Base-by-base conservation (phyloP, 75 land plant species). In the Sequoia sempervirens region DNA sequence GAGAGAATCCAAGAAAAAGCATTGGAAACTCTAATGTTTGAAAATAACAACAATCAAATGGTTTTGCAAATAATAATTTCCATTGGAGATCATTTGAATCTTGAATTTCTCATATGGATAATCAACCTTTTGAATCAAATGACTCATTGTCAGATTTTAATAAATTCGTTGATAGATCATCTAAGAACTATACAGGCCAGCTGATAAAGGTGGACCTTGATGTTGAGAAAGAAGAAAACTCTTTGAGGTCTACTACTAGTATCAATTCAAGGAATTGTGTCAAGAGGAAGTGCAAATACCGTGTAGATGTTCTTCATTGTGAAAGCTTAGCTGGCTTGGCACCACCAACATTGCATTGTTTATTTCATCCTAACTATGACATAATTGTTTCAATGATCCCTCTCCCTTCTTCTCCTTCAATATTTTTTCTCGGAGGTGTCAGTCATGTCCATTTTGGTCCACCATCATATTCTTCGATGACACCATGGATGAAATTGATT, bases 401-500 rank as follows among this genome's bases (percentile, higher is more conserved):
- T 73, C 97, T 98, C 80, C 93, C 95, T 41, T 88, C 88, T 54
- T 87, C 91, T 53, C 91, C 91, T 45, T 91, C 93, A 79, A 89
- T 96, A 69, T 87, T 92, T 85, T 87, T 97, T 84, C 93, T 91
- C 85, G 95, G 94, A 72, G 90, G 96, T 68, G 78, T 88, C 14
- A 96, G 96, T 40, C 99, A 95, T 15, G 86, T 98, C 32, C 97
- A 96, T 85, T 98, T 98, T 87, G 99, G 99, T 41, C 95, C 99
- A 79, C 98, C 99, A n/a, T 90, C 95, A 23, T 86, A 93, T 83
- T 91, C 95, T 72, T 91, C 96, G 58, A 91, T 93, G 87, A 93
- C 99, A 50, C 99, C 98, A 41, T 98, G 99, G 99, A 96, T 98
- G 99, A 98, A 98, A 84, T 87, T 98, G 54, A 90, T 91, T 8